Conservation (phyloP, 805 yeast species). For the Myxozyma vanderwaltii region DNA sequence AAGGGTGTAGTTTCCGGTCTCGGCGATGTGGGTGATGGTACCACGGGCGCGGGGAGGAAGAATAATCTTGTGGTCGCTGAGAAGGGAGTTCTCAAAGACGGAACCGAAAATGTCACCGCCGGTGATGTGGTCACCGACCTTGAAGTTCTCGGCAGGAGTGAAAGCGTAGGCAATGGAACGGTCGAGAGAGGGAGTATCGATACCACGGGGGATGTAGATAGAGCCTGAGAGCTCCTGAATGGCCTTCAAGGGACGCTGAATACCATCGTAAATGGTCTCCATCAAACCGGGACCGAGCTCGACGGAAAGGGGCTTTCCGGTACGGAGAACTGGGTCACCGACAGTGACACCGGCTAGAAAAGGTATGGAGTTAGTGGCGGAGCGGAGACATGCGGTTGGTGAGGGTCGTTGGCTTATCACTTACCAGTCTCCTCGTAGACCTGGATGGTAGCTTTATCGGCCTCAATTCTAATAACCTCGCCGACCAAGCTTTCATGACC, state of each 20-base stretch:
- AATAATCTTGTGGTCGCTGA: slow-evolving; percentile 89
- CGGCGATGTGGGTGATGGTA: slow-evolving; percentile 86
- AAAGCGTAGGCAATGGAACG: slow-evolving; percentile 84
- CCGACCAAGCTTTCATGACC: slow-evolving; percentile 98
- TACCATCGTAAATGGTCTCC: slow-evolving; percentile 99
- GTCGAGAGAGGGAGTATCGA: slow-evolving; percentile 91
- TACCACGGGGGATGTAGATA: slow-evolving; percentile 98
- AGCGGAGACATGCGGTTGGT: neutral
- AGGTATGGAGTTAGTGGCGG: neutral
- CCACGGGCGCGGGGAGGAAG: slow-evolving; percentile 99
- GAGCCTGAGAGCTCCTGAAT: slow-evolving; percentile 85
- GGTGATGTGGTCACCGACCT: slow-evolving; percentile 94
- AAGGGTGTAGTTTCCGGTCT: slow-evolving; percentile 85
- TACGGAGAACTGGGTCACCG: slow-evolving; percentile 97
- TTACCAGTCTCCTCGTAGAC: slow-evolving; percentile 92
- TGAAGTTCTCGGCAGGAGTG: slow-evolving; percentile 66
- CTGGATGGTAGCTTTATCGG: slow-evolving; percentile 96
- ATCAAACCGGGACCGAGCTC: slow-evolving; percentile 99
- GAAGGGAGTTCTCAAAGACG: slow-evolving; percentile 88
- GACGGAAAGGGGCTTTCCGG: slow-evolving; percentile 98
- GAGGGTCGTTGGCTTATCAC: neutral
- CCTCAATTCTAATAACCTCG: slow-evolving; percentile 95
- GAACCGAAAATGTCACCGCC: slow-evolving; percentile 98
- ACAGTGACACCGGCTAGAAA: slow-evolving; percentile 92
- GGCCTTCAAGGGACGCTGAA: slow-evolving; percentile 96